A percentile compares a stretch with the other conserved stretches of the same genome.
phyloP scores from a whole-genome alignment of 352 stramenopile species.

The Phytopythium delawarense region DNA sequence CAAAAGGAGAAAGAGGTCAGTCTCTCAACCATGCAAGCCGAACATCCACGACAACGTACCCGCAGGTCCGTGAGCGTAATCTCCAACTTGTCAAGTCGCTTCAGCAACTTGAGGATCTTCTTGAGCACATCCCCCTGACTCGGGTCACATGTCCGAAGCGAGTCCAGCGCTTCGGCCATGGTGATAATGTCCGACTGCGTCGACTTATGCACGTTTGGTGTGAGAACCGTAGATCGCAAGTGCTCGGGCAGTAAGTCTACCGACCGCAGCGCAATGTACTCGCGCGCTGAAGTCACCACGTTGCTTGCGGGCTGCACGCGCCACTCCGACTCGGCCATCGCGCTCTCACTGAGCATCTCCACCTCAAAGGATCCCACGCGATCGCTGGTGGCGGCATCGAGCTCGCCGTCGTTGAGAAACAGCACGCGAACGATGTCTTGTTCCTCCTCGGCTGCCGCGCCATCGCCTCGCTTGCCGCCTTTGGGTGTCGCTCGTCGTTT shows the following conservation, averaged over 20 bases:
- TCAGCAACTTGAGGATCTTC: slow-evolving; percentile 63
- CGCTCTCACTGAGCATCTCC: slow-evolving; percentile 56
- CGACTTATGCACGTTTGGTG: slow-evolving; percentile 74
- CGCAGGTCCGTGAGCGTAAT: slow-evolving; percentile 78
- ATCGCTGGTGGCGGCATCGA: slow-evolving; percentile 62
- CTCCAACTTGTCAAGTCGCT: slow-evolving; percentile 63
- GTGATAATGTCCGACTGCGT: slow-evolving; percentile 69
- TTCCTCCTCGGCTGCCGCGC: slow-evolving; percentile 22
- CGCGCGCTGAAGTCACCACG: slow-evolving; percentile 69
- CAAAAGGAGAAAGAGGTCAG: background rate
- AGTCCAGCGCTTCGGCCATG: slow-evolving; percentile 61
- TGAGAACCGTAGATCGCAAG: slow-evolving; percentile 73
- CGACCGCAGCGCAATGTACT: slow-evolving; percentile 80
- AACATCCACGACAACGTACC: slow-evolving; percentile 21
- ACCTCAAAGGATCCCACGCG: slow-evolving; percentile 52
- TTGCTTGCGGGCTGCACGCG: slow-evolving; percentile 74
- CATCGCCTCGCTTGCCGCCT: background rate
- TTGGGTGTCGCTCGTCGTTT: slow-evolving; percentile 10
- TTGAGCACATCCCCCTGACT: slow-evolving; percentile 15
- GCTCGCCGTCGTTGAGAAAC: slow-evolving; percentile 78
- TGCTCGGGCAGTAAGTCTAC: slow-evolving; percentile 84
- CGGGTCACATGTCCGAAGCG: slow-evolving; percentile 29
- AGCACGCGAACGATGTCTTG: slow-evolving; percentile 68
- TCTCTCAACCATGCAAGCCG: background rate
- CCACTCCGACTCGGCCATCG: slow-evolving; percentile 73